phyloP scores from a whole-genome alignment of 768 basidiomycete species.

The Suillus subluteus region DNA sequence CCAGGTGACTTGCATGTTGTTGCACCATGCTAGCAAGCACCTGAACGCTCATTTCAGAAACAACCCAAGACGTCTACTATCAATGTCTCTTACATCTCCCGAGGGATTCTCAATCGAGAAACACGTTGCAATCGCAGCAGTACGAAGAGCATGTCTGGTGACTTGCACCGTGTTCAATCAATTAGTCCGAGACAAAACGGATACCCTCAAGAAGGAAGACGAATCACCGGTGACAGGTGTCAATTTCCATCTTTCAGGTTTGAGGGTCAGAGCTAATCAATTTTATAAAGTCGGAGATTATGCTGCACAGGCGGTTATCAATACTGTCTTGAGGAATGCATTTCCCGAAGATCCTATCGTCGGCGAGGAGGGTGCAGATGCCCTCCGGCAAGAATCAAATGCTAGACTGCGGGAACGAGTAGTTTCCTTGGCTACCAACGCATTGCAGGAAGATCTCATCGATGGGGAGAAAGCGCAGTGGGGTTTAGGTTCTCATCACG shows the following conservation, averaged over 20 bases:
- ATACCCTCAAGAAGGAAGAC: conserved; percentile 89
- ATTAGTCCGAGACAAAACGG: conserved; percentile 66
- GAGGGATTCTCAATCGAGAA: conserved; percentile 64
- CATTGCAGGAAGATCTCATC: conserved; percentile 56
- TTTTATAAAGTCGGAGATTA: conserved; percentile 80
- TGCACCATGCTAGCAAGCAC: conserved; percentile 9
- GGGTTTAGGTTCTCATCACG: conserved; percentile 69
- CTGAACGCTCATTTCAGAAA: conserved; percentile 2
- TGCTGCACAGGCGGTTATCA: conserved; percentile 91
- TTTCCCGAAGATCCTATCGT: conserved; percentile 91
- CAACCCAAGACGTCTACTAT: background rate
- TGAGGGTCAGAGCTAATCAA: conserved; percentile 4
- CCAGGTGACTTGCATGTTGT: background rate
- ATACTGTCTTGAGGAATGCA: conserved; percentile 69
- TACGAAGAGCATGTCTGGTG: conserved; percentile 81
- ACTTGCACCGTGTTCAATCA: conserved; percentile 87
- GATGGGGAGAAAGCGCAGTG: conserved; percentile 64
- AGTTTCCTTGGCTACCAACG: conserved; percentile 80
- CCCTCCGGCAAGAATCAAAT: conserved; percentile 59
- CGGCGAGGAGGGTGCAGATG: conserved; percentile 92
- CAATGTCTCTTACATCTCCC: background rate
- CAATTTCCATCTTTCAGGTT: conserved; percentile 17
- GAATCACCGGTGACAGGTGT: conserved; percentile 89
- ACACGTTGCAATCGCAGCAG: conserved; percentile 83
- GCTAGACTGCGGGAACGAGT: conserved; percentile 62